phyloP scores from a whole-genome alignment of 2,329 filamentous ascomycete genomes.

The Ceratocystis papillata region DNA sequence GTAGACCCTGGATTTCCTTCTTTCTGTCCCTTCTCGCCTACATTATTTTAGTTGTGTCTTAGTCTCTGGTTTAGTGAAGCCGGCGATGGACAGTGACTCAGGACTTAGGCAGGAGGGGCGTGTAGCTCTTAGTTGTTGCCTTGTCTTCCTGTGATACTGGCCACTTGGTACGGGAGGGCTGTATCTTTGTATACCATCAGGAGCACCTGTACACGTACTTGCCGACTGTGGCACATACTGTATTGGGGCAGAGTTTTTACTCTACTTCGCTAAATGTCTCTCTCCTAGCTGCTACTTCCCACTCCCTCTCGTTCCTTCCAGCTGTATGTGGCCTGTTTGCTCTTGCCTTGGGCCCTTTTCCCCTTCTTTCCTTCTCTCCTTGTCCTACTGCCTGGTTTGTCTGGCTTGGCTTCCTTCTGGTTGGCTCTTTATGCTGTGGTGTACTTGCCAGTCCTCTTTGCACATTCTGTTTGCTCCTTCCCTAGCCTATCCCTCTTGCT shows the following conservation, averaged over 20 bases:
- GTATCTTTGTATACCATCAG: background rate
- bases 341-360: background rate
- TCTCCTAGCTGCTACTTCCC: background rate
- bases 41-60: background rate
- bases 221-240: background rate
- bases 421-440: background rate
- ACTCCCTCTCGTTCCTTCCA: background rate
- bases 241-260: background rate
- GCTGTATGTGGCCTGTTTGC: background rate
- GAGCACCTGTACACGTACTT: background rate
- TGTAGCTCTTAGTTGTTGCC: no score
- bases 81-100: background rate
- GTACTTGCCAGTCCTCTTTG: background rate
- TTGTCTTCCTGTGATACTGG: no score
- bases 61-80: background rate
- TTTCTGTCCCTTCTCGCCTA: background rate
- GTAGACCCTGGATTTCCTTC: background rate
- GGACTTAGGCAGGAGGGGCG: background rate
- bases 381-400: background rate
- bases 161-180: background rate
- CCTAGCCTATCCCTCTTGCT: background rate
- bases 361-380: background rate
- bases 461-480: background rate
- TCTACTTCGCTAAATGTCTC: conserved; percentile 6
- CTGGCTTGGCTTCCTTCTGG: background rate